phyloP scores from a whole-genome alignment of 495 filamentous ascomycete species.

The Penicillium samsonianum region DNA sequence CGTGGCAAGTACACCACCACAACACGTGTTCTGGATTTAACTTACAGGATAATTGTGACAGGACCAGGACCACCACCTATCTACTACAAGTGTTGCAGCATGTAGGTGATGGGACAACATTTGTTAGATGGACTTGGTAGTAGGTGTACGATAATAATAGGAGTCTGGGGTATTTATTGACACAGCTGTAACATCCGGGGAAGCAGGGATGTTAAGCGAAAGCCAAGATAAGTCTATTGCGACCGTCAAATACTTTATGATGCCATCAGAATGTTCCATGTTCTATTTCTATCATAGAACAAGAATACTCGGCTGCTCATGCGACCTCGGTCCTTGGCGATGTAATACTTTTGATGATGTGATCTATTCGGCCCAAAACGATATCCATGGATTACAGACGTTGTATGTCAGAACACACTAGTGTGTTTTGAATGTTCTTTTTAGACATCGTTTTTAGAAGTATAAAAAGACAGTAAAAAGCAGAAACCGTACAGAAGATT shows the following conservation, averaged over 20 bases:
- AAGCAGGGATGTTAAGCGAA: constrained; percentile 1
- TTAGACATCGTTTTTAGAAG: no score
- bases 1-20: not conserved
- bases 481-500: no score
- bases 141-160: no score
- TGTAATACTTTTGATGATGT: no score
- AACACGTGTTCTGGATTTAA: not conserved
- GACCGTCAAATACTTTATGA: constrained; percentile 1
- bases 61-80: not conserved
- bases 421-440: no score
- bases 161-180: constrained; percentile 2
- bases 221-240: constrained; percentile 20
- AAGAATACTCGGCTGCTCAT: no score
- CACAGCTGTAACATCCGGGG: not conserved
- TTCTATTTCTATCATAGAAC: no score
- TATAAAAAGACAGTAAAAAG: no score
- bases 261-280: not conserved
- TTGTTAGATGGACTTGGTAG: not conserved
- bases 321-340: no score
- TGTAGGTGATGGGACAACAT: not conserved
- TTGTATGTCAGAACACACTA: no score
- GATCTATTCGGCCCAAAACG: no score
- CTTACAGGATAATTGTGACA: not conserved
- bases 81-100: not conserved
- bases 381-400: no score